Base-by-base conservation (phyloP, 2,329 filamentous ascomycete species). In the Penicillium paneum region DNA sequence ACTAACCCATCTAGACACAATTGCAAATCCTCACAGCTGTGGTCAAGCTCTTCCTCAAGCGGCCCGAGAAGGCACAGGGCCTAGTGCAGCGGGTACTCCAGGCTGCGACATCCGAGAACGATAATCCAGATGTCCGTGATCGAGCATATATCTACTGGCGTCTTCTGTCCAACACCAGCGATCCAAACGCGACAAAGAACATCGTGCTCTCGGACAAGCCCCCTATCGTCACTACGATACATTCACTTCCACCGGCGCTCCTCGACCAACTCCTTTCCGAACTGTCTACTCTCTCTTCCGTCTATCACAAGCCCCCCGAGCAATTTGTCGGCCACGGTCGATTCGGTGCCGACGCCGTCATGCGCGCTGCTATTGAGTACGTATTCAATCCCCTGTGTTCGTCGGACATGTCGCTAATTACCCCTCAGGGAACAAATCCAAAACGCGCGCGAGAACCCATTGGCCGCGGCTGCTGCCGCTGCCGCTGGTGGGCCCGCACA, bases 131-230 rank as follows among this genome's bases (percentile, higher is more conserved):
- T 76, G 95, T 97, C 64, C 87, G 94, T 64, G 94, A 99, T 73
- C 85, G 94, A 74, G 94, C 94, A 52, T 99, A 97, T 70, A 91
- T 97, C 38, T 99, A 99, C 79, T 99, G 94, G 94, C 89, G 94
- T 70, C 80, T 99, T 47, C 80, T 99, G 8, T 97, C 94, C 21
- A 78, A 77, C 58, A 78, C 76, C 2, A 94, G 90, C 53, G 93
- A 97, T 69, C 85, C 93, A 29, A 87, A 94, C 61, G 83, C 96
- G 58, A 91, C 94, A 55, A 97, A 96, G 87, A 91, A 84, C 65
- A 91, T 99, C 63, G 86, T 99, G 40, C 84, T 99, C 34, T 95
- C 94, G 5, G 89, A 95, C 64, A 96, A 97, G 73, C 94, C 94
- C 5, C 88, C 91, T 29, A 99, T 99, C 69, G 87, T 89, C 36